Base-by-base conservation (phyloP, 1,284 basidiomycete genomes). In the Tausonia pullulans region DNA sequence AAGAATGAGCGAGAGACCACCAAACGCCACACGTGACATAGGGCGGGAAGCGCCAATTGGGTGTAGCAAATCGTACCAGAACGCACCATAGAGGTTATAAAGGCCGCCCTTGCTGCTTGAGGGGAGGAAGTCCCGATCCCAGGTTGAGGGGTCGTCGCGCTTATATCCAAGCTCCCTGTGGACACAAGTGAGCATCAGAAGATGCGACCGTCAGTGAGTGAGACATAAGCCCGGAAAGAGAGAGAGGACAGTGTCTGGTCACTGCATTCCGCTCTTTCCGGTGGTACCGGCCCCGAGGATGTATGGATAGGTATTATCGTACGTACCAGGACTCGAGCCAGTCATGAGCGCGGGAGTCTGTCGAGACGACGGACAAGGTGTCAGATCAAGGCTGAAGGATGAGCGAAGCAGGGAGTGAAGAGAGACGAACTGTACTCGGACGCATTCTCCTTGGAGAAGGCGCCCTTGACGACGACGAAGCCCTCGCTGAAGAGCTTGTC, bases 71-170 rank as follows among this genome's bases (percentile, higher is more conserved):
- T n/a, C n/a, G n/a, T n/a, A n/a, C n/a, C n/a, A n/a, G n/a, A n/a
- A n/a, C n/a, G n/a, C n/a, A n/a, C n/a, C 69, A 13, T 68, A 62
- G 11, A 49, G 13, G 53, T 60, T 43, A 54, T 67, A 67, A 10
- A 68, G 53, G 4, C 67, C 68, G 9, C 69, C 69, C 41, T 52
- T 43, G 13, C 9, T 16, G 56, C 40, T 52, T 5, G 39, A 5
- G 39, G 62, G 61, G 40, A 60, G 43, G 50, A 46, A n/a, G 40
- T 9, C 27, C 6, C 5, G 48, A 4, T 43, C 3, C 44, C 45
- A 74, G 5, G 76, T 76, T 14, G 68, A 64, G 46, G 66, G 69
- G 43, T 57, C 55, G 13, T 45, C 14, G 3, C 55, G 40, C 5
- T 57, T 11, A 44, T 57, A 57, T 8, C 55, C 55, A n/a, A 57